Percentiles rank a stretch among this genome's conserved stretches.
Evolutionary conservation across 2,329 filamentous ascomycete genomes (phyloP).

Genomic region (Torrubiella hemipterigena): DNA sequence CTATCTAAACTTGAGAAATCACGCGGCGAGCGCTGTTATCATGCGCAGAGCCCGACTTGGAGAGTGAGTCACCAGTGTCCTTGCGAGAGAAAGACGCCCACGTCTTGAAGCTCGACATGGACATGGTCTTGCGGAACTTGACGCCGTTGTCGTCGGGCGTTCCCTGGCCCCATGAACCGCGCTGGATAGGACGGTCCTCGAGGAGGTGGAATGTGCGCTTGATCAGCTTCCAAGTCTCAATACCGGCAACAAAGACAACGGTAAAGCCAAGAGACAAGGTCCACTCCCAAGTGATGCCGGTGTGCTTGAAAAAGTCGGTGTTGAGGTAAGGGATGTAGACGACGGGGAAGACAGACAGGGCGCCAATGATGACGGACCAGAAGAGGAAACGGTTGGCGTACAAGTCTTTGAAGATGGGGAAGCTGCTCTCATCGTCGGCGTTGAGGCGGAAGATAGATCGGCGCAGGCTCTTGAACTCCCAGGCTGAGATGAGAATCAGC

Average conservation of each 20-base stretch:
- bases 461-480: conserved; percentile 65
- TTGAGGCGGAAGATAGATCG: conserved; percentile 60
- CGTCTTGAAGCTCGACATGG: conserved; percentile 38
- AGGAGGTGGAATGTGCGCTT: conserved; percentile 47
- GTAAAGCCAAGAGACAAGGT: conserved; percentile 52
- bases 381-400: conserved; percentile 61
- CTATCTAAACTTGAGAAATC: no score
- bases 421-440: conserved; percentile 34
- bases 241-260: conserved; percentile 50
- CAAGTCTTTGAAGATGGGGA: conserved; percentile 48
- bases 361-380: conserved; percentile 50
- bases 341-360: conserved; percentile 51
- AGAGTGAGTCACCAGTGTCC: conserved; percentile 25
- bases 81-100: conserved; percentile 30
- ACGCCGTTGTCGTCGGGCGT: conserved; percentile 32
- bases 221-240: conserved; percentile 60
- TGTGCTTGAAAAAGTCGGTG: conserved; percentile 60
- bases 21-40: no score
- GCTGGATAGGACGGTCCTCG: conserved; percentile 37
- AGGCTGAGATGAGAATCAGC: conserved; percentile 62
- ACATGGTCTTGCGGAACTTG: conserved; percentile 35
- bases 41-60: conserved; percentile 3
- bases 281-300: conserved; percentile 65
- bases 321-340: conserved; percentile 66
- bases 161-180: conserved; percentile 40